A percentile compares a stretch with the other conserved stretches of the same genome.
Conservation (phyloP, 176 grass and related monocot genomes). For the Paspalum vaginatum region DNA sequence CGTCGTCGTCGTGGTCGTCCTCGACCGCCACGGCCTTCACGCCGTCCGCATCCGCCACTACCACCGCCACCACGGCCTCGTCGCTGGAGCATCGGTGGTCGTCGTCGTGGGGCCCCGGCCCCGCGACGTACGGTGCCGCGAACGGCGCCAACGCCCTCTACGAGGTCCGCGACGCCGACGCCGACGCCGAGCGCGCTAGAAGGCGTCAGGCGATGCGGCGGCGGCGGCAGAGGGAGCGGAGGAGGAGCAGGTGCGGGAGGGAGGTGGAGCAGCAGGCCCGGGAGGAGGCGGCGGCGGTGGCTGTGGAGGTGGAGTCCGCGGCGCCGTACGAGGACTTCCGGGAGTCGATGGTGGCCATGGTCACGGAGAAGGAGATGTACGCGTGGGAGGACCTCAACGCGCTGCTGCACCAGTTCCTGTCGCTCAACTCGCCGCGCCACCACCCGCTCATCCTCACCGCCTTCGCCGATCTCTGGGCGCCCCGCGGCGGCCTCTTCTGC, state of each 20-base stretch:
- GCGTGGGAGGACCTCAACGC: slow-evolving; percentile 93
- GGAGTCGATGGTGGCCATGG: slow-evolving; percentile 89
- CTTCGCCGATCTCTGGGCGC: slow-evolving; percentile 81
- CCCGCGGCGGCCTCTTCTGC: slow-evolving; percentile 49
- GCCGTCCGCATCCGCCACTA: slow-evolving; percentile 42
- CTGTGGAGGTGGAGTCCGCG: slow-evolving; percentile 63
- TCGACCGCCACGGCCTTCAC: slow-evolving; percentile 41
- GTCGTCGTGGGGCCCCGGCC: slow-evolving; percentile 30
- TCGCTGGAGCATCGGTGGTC: not conserved
- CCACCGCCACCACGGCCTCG: slow-evolving; percentile 37
- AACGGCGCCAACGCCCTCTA: slow-evolving; percentile 21
- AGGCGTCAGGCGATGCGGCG: not conserved
- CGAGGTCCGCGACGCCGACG: not conserved
- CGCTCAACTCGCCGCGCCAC: slow-evolving; percentile 76
- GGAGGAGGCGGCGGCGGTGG: slow-evolving; percentile 30
- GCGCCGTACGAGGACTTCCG: slow-evolving; percentile 82
- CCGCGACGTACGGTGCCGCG: slow-evolving; percentile 37
- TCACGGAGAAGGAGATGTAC: slow-evolving; percentile 95
- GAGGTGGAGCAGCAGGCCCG: not conserved
- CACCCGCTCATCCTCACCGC: slow-evolving; percentile 86
- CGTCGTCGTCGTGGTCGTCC: slow-evolving; percentile 29
- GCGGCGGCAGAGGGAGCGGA: not conserved
- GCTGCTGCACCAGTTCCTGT: slow-evolving; percentile 76
- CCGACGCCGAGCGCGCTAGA: not conserved
- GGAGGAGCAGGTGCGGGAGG: not conserved